These are phyloP conservation scores for Trifolium fragiferum DNA, from an alignment of 306 rosid species.

Conservation along the genomic window DNA sequence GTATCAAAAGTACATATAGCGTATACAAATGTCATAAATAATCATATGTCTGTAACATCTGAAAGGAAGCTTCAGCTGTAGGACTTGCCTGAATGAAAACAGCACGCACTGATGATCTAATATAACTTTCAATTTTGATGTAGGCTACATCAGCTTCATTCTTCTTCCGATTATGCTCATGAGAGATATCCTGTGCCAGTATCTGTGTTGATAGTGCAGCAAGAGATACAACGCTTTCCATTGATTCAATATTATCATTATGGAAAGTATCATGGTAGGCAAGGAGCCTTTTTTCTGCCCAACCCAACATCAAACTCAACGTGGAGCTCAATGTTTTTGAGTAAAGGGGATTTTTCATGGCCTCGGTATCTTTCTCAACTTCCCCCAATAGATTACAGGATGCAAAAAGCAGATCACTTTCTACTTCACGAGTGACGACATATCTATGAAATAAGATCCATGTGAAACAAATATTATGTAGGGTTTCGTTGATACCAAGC, in stretches of 20 bases:
- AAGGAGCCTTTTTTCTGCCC: slow-evolving; percentile 88
- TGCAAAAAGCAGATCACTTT: slow-evolving; percentile 79
- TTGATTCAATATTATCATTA: slow-evolving; percentile 68
- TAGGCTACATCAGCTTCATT: slow-evolving; percentile 56
- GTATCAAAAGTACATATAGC: slow-evolving; percentile 21
- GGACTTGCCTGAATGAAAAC: slow-evolving; percentile 87
- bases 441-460: slow-evolving; percentile 87
- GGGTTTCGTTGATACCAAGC: slow-evolving; percentile 78
- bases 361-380: slow-evolving; percentile 70
- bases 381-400: slow-evolving; percentile 74
- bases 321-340: slow-evolving; percentile 58
- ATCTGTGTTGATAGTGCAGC: slow-evolving; percentile 76
- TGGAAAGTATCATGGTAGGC: slow-evolving; percentile 73
- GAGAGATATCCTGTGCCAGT: slow-evolving; percentile 61
- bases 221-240: slow-evolving; percentile 76
- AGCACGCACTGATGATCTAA: slow-evolving; percentile 74
- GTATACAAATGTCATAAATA: slow-evolving; percentile 39
- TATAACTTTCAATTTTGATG: slow-evolving; percentile 71
- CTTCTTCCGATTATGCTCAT: slow-evolving; percentile 53
- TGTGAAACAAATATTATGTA: slow-evolving; percentile 84
- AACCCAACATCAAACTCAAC: slow-evolving; percentile 58
- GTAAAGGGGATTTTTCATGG: slow-evolving; percentile 57
- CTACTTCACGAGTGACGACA: slow-evolving; percentile 76
- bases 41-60: slow-evolving; percentile 18
- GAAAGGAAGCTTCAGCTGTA: slow-evolving; percentile 36